Base-by-base conservation (phyloP, 495 filamentous ascomycete species). In the Hypoxylon lienhwacheense region DNA sequence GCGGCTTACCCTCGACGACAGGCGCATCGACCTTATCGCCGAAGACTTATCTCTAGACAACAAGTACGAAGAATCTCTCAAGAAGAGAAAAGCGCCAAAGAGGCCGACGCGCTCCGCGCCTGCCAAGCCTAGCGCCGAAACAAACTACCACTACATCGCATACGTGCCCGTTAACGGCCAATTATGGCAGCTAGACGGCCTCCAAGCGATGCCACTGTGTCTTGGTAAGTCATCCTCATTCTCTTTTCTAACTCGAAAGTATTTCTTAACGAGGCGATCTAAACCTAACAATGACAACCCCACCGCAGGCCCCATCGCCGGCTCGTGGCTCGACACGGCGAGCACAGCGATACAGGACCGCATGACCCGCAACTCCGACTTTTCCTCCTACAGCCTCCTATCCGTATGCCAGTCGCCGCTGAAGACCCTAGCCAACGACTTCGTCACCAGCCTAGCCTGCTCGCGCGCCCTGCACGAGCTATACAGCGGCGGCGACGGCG, bases 161-260 rank as follows among this genome's bases (percentile, higher is more conserved):
- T 96, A 88, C 63, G 85, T 97, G 33, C 90, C 92, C 8, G 79
- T 86, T 12, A 75, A 82, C 29, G 83, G 81, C 4, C 73, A 82
- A 25, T 78, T 96, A 11, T 98, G 91, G 90, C 88, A 90, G 54
- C 84, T 98, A 4, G 93, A 98, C 65, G 93, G 93, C 2, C 74
- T 98, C 4, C 82, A 91, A 67, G 71, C 73, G 22, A 81, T 84
- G 55, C 93, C 93, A 8, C 76, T 84, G 31, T 78, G 78, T 48
- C 71, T 96, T 24, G 88, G 90, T 85, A 72, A 61, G 25, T 29
- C 28, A n/a, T n/a, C n/a, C n/a, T 36, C 12, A 10, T 22, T 26
- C 11, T 6, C 5, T n/a, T 14, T 34, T 17, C 7, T 5, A 29
- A 20, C 17, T 16, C 28, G 2, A n/a, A 36, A 36, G 17, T 26